These are phyloP conservation scores for Globisporangium echinulatum DNA, from an alignment of 352 stramenopile genomes.

Conservation along the genomic window DNA sequence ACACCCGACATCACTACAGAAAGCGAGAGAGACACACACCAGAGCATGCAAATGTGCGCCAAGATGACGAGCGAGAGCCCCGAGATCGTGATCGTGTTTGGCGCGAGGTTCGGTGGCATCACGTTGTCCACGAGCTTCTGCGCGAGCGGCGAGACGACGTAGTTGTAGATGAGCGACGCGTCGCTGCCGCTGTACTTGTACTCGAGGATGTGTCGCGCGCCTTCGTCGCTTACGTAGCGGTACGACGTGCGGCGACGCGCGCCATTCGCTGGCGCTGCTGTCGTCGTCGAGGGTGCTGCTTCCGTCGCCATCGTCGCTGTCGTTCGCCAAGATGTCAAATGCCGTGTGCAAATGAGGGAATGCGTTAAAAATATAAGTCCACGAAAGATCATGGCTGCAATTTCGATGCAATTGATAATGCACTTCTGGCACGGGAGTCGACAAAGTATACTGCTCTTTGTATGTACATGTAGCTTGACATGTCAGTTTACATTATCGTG, in stretches of 20 bases:
- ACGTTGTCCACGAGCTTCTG: conserved; percentile 74
- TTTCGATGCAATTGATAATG: no score
- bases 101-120: conserved; percentile 60
- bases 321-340: no score
- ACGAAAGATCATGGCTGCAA: no score
- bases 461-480: no score
- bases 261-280: background rate
- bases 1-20: no score
- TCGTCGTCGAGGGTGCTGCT: no score
- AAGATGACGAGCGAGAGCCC: conserved; percentile 62
- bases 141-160: conserved; percentile 68
- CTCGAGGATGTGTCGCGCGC: conserved; percentile 55
- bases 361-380: no score
- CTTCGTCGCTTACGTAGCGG: conserved; percentile 66
- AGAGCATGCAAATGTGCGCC: conserved; percentile 74
- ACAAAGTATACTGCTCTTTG: no score
- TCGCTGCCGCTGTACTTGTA: conserved; percentile 88
- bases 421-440: no score
- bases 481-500: no score
- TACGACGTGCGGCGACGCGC: conserved; percentile 19
- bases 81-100: conserved; percentile 81
- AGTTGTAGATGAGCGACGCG: conserved; percentile 76
- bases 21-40: conserved; percentile 16
- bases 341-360: no score
- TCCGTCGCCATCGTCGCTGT: no score